Base-by-base conservation (phyloP, 345 rosid genomes). In the Cardamine resedifolia region DNA sequence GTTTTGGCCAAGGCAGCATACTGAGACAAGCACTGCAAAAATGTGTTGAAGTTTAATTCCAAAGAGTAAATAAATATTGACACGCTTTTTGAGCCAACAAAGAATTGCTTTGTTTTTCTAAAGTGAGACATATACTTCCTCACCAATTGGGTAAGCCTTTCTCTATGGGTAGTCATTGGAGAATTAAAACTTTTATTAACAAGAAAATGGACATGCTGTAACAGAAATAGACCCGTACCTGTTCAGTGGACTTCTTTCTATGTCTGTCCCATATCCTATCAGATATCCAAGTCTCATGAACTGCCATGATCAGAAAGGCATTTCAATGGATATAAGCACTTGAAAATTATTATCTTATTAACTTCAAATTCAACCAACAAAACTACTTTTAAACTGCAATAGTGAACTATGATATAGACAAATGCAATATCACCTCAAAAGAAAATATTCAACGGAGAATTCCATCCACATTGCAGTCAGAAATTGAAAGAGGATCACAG, bases 1-100 rank as follows among this genome's bases (percentile, higher is more conserved):
- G 98, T 77, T 86, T 95, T 58, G 99, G 97, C 99, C 99, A 95
- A 68, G 98, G 94, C 45, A 95, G 90, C 98, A 95, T 90, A 81
- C 99, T 91, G 58, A 95, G 96, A 24, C 85, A 90, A 72, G 98
- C 99, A 85, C 99, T 91, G 92, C 78, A 57, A 79, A 75, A 49
- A 73, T 31, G 73, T 45, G 55, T 56, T 45, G 19, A 70, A 19
- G 59, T 74, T 28, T 63, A 51, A 56, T 49, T 70, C 68, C 44
- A 49, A 51, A 55, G 28, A 72, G 34, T 45, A 36, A 21, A 56
- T 55, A 19, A 55, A 50, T 43, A 23, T 12, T 12, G 26, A 55
- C 55, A 72, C 0, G 34, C 28, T 53, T 58, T 36, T 66, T 39
- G 18, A 38, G 60, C 60, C 30, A 33, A 28, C 27, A 64, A 57